phyloP scores from a whole-genome alignment of 805 yeast genomes.

The Metschnikowia lachancei region DNA sequence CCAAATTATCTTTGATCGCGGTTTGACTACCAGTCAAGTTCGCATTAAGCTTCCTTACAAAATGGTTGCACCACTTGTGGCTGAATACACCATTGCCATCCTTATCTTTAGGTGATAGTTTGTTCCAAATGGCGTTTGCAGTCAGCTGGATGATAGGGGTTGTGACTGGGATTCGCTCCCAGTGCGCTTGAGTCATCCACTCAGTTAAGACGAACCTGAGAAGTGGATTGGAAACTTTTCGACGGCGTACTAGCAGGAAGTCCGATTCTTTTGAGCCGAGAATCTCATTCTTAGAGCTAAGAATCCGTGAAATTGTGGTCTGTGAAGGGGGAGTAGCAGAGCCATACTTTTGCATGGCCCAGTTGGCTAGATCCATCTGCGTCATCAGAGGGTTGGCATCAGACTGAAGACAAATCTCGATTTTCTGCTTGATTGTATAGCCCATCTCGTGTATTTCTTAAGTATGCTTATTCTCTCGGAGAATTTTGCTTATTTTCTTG shows the following conservation, averaged over 20 bases:
- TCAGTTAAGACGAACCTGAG: conserved; percentile 60
- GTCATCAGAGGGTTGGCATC: conserved; percentile 70
- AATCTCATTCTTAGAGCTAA: conserved; percentile 54
- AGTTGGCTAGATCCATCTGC: conserved; percentile 58
- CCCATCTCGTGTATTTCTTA: conserved; percentile 39
- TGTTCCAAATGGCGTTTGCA: conserved; percentile 62
- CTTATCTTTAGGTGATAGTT: conserved; percentile 50
- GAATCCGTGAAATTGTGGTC: conserved; percentile 61
- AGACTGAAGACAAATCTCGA: conserved; percentile 64
- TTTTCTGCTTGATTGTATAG: conserved; percentile 58
- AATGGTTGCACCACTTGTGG: conserved; percentile 58
- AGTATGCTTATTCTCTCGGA: not conserved
- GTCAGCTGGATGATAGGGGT: conserved; percentile 63
- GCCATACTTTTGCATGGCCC: conserved; percentile 59
- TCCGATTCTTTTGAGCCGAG: conserved; percentile 51
- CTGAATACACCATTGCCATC: conserved; percentile 67
- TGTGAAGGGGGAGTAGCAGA: conserved; percentile 58
- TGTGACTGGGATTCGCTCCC: conserved; percentile 65
- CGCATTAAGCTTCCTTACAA: conserved; percentile 48
- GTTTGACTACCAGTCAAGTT: conserved; percentile 46
- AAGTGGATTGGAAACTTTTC: conserved; percentile 54
- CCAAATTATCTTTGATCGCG: conserved; percentile 36
- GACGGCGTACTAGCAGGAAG: conserved; percentile 48
- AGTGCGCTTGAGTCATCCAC: conserved; percentile 64
- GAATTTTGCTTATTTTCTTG: too few species aligned